phyloP scores from a whole-genome alignment of 768 basidiomycete genomes.

The Collybia sordida region DNA sequence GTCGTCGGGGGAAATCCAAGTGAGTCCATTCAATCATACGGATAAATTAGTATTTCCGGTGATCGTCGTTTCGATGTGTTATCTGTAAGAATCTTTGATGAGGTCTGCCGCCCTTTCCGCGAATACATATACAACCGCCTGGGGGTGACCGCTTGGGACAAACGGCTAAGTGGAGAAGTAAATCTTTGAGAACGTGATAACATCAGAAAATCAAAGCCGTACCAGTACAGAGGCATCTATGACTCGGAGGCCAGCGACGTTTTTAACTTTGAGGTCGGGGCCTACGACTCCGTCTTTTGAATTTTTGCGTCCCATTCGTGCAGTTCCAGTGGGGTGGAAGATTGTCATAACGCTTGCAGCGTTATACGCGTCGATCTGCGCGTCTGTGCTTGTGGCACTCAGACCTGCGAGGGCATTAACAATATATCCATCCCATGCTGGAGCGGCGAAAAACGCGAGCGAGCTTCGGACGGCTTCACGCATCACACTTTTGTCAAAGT shows the following conservation, averaged over 20 bases:
- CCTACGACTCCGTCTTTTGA: neutral
- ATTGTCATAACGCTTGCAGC: slow-evolving; percentile 13
- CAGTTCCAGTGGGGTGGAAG: slow-evolving; percentile 24
- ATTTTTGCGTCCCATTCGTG: slow-evolving; percentile 14
- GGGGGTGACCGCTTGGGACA: slow-evolving; percentile 2
- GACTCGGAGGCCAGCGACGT: slow-evolving; percentile 25
- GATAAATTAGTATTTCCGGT: too few relatives aligned
- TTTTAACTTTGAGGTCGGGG: slow-evolving; percentile 27
- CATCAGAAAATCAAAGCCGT: neutral
- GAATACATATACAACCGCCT: slow-evolving; percentile 1
- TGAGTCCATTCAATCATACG: too few relatives aligned
- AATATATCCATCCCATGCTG: neutral
- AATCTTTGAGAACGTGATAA: too few relatives aligned
- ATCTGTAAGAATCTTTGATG: slow-evolving; percentile 3
- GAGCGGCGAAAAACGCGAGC: neutral
- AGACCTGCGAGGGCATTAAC: slow-evolving; percentile 4
- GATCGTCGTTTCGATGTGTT: too few relatives aligned
- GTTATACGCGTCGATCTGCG: slow-evolving; percentile 15
- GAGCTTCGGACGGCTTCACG: neutral
- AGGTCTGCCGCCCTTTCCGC: slow-evolving; percentile 4
- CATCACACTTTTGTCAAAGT: neutral
- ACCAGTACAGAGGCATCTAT: slow-evolving; percentile 28
- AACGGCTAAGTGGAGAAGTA: neutral
- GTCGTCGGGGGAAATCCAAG: too few relatives aligned
- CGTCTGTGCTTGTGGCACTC: slow-evolving; percentile 17